phyloP scores from a whole-genome alignment of 2,329 filamentous ascomycete genomes.

The Scolecobasidium constrictum region DNA sequence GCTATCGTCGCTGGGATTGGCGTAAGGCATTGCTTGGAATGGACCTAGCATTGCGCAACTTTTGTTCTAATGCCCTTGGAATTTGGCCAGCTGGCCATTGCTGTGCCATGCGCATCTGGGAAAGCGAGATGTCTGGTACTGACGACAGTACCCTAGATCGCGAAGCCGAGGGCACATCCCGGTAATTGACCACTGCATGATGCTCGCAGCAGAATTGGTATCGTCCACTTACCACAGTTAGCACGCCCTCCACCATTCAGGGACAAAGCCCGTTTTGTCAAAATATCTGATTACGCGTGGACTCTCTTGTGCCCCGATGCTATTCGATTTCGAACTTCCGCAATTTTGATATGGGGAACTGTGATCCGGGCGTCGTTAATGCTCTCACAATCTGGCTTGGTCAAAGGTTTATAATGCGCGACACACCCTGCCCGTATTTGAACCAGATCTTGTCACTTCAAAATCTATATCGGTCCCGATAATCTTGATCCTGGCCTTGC shows the following conservation, averaged over 20 bases:
- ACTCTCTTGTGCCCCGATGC: constrained; percentile 27
- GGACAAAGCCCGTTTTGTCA: constrained; percentile 32
- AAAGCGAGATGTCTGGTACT: constrained; percentile 23
- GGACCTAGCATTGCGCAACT: constrained; percentile 17
- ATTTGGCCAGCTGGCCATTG: constrained; percentile 30
- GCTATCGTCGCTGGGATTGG: constrained; percentile 3
- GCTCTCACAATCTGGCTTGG: constrained; percentile 24
- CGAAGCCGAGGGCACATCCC: constrained; percentile 17
- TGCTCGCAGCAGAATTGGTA: constrained; percentile 32
- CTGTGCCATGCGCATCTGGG: constrained; percentile 27
- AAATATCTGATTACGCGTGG: constrained; percentile 27
- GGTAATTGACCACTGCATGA: constrained; percentile 33
- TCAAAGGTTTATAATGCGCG: constrained; percentile 27
- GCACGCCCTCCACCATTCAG: constrained; percentile 29
- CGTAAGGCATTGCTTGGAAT: constrained; percentile 14
- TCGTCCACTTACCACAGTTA: constrained; percentile 29
- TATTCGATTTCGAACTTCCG: constrained; percentile 14
- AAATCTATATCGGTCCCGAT: constrained; percentile 27
- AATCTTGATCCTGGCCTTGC: constrained; percentile 25
- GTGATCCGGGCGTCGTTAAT: constrained; percentile 14
- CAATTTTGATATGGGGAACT: constrained; percentile 3
- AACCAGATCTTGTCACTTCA: constrained; percentile 20
- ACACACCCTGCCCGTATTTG: constrained; percentile 22
- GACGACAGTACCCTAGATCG: constrained; percentile 26
- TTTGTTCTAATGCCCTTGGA: constrained; percentile 22